These are phyloP conservation scores for Akanthomyces uredinophilus DNA, from an alignment of 2,329 filamentous ascomycete species.

Conservation along the genomic window DNA sequence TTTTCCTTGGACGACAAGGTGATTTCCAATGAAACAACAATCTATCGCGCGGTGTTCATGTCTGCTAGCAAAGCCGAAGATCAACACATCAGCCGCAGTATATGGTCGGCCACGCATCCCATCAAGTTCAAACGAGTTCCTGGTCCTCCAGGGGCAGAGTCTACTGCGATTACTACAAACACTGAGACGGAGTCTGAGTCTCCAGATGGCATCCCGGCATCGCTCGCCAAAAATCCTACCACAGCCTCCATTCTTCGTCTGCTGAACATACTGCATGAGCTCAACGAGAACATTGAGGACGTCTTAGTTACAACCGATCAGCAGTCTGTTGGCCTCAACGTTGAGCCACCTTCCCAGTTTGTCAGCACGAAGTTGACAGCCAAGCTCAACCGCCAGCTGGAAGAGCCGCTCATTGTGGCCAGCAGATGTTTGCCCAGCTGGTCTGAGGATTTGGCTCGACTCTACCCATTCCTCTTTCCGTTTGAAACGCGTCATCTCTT, in stretches of 20 bases:
- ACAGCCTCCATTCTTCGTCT: conserved; percentile 84
- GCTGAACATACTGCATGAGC: conserved; percentile 82
- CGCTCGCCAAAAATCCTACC: conserved; percentile 74
- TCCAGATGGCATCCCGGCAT: conserved; percentile 64
- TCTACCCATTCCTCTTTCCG: conserved; percentile 95
- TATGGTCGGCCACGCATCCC: conserved; percentile 86
- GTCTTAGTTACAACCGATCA: conserved; percentile 71
- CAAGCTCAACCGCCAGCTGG: conserved; percentile 92
- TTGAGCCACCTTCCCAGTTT: conserved; percentile 85
- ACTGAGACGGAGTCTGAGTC: conserved; percentile 48
- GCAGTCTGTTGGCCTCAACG: conserved; percentile 62
- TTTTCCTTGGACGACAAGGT: conserved; percentile 82
- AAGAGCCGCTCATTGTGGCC: conserved; percentile 93
- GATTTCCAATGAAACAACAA: conserved; percentile 86
- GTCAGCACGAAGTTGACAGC: conserved; percentile 98
- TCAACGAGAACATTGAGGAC: conserved; percentile 92
- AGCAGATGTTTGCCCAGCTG: conserved; percentile 94
- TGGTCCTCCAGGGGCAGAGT: conserved; percentile 73
- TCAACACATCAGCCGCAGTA: conserved; percentile 58
- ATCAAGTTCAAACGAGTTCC: conserved; percentile 86
- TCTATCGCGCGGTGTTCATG: conserved; percentile 88
- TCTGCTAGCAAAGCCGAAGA: conserved; percentile 51
- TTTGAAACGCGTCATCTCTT: conserved; percentile 97
- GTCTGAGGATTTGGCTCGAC: conserved; percentile 88
- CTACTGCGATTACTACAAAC: conserved; percentile 51